Conservation (phyloP, 192 early-diverging fungal genomes). For the Coemansia interrupta region DNA sequence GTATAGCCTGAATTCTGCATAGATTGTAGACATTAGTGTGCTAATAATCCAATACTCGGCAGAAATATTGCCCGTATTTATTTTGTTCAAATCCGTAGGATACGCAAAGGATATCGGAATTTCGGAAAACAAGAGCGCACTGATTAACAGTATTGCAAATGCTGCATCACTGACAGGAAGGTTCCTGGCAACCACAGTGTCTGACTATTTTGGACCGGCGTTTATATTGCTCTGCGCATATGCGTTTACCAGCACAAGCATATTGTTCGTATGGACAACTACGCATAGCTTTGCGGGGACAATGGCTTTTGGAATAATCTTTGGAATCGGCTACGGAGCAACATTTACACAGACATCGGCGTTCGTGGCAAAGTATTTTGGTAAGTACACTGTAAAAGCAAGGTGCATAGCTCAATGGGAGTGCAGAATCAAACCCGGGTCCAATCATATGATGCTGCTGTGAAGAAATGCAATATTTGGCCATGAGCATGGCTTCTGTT, state of each 20-base stretch:
- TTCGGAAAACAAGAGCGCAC: constrained; percentile 25
- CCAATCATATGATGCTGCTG: too few relatives aligned
- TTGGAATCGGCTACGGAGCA: constrained; percentile 51
- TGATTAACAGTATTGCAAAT: constrained; percentile 46
- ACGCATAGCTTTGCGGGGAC: constrained; percentile 38
- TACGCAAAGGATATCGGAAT: constrained; percentile 44
- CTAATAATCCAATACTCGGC: too few relatives aligned
- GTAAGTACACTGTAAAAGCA: constrained; percentile 19
- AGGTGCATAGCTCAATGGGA: neutral
- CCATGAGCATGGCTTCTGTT: too few relatives aligned
- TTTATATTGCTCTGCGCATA: constrained; percentile 30
- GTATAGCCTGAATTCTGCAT: too few relatives aligned
- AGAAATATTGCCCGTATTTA: neutral
- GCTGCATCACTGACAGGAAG: constrained; percentile 39
- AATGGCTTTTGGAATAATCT: constrained; percentile 52
- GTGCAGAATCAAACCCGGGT: too few relatives aligned
- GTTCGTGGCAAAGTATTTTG: constrained; percentile 47
- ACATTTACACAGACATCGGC: constrained; percentile 51
- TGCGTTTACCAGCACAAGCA: constrained; percentile 25
- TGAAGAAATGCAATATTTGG: too few relatives aligned
- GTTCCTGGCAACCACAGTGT: constrained; percentile 20
- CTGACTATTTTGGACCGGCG: constrained; percentile 40
- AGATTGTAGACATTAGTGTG: too few relatives aligned
- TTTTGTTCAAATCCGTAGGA: constrained; percentile 8
- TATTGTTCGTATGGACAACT: constrained; percentile 41